These are phyloP conservation scores for Mentha longifolia DNA, from an alignment of 257 asterid species.

Conservation along the genomic window DNA sequence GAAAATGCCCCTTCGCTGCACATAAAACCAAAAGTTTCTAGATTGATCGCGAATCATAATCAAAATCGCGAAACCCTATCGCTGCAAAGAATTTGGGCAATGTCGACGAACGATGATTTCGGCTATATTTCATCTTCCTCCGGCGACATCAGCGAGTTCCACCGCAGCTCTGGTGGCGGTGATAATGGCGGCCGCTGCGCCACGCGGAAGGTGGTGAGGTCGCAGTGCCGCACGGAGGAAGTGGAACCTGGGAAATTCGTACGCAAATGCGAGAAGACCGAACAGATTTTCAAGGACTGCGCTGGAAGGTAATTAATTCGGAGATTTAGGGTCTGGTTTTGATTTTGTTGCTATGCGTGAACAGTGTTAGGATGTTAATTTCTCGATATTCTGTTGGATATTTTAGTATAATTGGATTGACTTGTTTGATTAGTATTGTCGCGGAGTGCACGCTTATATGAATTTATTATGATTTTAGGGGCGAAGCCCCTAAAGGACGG, in stretches of 20 bases:
- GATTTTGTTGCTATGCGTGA: too few relatives aligned
- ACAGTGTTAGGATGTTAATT: not conserved
- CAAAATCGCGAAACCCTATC: not conserved
- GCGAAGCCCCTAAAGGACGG: too few relatives aligned
- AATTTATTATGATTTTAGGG: too few relatives aligned
- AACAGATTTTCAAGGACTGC: constrained; percentile 69
- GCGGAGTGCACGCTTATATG: too few relatives aligned
- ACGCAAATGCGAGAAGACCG: constrained; percentile 84
- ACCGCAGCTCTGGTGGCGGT: constrained; percentile 26
- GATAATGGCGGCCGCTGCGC: constrained; percentile 40
- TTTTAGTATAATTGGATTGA: too few relatives aligned
- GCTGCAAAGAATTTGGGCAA: constrained; percentile 16
- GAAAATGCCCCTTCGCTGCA: constrained; percentile 7
- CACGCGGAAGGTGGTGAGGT: constrained; percentile 69
- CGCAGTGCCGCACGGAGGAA: constrained; percentile 80
- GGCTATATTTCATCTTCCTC: constrained; percentile 34
- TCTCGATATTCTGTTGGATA: not conserved
- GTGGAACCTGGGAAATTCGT: constrained; percentile 82
- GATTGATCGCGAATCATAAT: not conserved
- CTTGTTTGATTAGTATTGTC: too few relatives aligned
- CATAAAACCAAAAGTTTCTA: not conserved
- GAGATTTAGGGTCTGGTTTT: not conserved
- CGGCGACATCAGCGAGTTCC: constrained; percentile 27
- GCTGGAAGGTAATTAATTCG: constrained; percentile 60
- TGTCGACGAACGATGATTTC: constrained; percentile 51